Evolutionary conservation across 2,329 filamentous ascomycete genomes (phyloP), one percentile per base, ranked within the genome.

Genomic region (Raffaelea deltoideospora): DNA sequence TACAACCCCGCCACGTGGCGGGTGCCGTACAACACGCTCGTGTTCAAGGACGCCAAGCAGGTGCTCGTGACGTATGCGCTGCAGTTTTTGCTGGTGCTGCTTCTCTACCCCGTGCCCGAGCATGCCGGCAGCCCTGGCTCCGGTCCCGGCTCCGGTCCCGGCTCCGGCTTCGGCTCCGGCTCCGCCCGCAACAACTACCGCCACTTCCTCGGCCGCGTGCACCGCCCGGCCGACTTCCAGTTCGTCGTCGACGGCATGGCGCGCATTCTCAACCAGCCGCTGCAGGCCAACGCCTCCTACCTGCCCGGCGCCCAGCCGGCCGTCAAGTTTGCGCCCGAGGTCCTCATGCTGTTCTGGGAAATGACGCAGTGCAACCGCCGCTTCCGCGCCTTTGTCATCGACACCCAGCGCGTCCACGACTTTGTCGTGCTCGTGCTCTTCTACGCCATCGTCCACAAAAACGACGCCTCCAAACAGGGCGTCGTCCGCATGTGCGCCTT

Each of bases 401-500:
- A 98, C 48, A 96, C 90, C 0, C 85, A 90, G 51, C 70, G 88
- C 37, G 84, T 83, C 0, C 84, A 95, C 50, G 90, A 98, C 53
- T 95, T 96, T 56, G 69, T 95, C 35, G 74, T 96, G 11, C 64
- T 96, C 17, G 76, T 92, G 29, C 62, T 96, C 4, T 98, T 92
- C 59, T 95, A 96, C 53, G 85, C 87, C 5, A 74, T 94, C 33
- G 86, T 94, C 53, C 81, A 90, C 55, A 86, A 85, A 51, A 72
- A 76, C 30, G 88, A 96, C 50, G 64, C 80, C 17, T 76, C 86
- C 1, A 92, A 88, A 54, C 87, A 95, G 55, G 90, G 90, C 1
- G 69, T 95, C 1, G 84, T 96, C 20, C 74, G 90, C 38, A 95
- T 96, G 86, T 95, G 90, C 56, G 79, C 92, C n/a, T 96, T 98